Conservation (phyloP, 2,329 filamentous ascomycete genomes). For the Exophiala sp. region DNA sequence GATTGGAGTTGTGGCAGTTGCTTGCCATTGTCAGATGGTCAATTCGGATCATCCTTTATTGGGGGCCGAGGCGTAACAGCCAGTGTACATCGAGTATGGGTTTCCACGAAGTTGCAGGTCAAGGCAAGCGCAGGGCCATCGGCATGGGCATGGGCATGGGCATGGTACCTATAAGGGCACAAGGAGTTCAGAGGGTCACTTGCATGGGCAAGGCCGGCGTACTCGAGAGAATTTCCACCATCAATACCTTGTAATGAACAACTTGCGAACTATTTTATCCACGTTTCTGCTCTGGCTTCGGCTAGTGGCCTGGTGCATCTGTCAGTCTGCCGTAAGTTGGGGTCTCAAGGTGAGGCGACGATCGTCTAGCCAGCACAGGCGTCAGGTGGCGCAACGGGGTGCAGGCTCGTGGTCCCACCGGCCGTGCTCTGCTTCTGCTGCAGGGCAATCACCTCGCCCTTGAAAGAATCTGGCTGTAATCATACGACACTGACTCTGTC, state of each 20-base stretch:
- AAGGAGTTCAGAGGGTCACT: constrained; percentile 4
- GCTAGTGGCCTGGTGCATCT: neutral
- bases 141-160: too few species aligned
- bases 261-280: neutral
- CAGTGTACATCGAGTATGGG: constrained; percentile 13
- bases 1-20: constrained; percentile 4
- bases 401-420: too few species aligned
- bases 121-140: neutral
- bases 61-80: constrained; percentile 12
- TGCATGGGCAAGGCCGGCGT: neutral
- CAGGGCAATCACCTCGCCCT: too few species aligned
- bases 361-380: neutral
- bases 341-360: neutral
- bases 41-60: constrained; percentile 2
- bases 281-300: neutral
- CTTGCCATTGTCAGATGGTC: neutral
- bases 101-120: neutral
- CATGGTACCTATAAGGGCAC: neutral
- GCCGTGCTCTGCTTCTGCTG: too few species aligned
- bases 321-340: neutral
- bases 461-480: too few species aligned
- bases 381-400: neutral
- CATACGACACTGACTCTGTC: too few species aligned
- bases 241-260: neutral
- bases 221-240: neutral